Base-by-base conservation (phyloP, 2,329 filamentous ascomycete genomes). In the Sporothrix variecibatus region DNA sequence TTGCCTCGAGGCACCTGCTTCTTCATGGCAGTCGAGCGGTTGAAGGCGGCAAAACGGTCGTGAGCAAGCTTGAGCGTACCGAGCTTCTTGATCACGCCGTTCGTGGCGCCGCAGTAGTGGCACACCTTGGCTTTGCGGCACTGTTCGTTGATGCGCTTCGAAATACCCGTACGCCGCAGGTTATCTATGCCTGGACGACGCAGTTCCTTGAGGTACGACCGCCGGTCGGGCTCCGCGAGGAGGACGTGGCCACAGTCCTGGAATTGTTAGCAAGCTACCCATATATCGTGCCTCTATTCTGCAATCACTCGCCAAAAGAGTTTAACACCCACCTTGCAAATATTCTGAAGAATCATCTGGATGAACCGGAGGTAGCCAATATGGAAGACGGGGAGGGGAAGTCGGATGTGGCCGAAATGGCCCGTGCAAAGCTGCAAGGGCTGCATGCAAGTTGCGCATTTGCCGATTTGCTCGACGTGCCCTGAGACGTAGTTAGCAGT, bases 331-430 rank as follows among this genome's bases (percentile, higher is more conserved):
- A 87, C 83, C 80, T 97, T 99, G 90, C 96, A 99, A 77, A 99
- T 97, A 80, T 96, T 93, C 81, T 98, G 95, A 31, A 99, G 87
- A 73, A 97, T 95, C 62, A 91, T 92, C 80, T 97, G 95, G 77
- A 96, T 94, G 81, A 97, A 94, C 81, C 94, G 96, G 79, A 99
- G 89, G 81, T 98, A 99, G 51, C 96, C 96, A 77, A 98, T 94
- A 81, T 99, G 96, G 80, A 98, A 98, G 60, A 93, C 94, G 3
- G 96, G 96, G 71, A 99, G 86, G 0, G 95, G 94, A 17, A 99
- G 89, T 79, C 93, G 91, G 79, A 99, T 93, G 83, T 98, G 92
- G 65, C 96, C 96, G 80, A 98, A 99, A 82, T 99, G 96, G 15
- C 96, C 96, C 78, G 94, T 96, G 82, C 96, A 99, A 77, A 92